Evolutionary conservation across 345 rosid species (phyloP).

Genomic region (Lenwebbia sp.): DNA sequence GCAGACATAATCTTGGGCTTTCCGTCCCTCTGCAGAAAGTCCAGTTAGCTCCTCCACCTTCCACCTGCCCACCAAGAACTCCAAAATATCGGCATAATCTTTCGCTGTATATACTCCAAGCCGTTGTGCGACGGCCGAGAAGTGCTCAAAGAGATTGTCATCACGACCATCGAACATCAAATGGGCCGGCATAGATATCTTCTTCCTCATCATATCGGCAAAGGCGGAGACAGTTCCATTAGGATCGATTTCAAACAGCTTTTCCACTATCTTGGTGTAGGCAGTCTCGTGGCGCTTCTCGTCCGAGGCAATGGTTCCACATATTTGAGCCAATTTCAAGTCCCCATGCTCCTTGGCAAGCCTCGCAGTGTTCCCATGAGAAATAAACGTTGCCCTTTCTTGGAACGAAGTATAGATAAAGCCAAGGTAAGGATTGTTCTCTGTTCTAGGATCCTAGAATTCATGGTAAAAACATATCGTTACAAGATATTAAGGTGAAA

Average conservation of each 20-base stretch:
- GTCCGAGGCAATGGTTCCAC: constrained; percentile 82
- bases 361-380: constrained; percentile 92
- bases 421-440: constrained; percentile 83
- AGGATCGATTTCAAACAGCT: constrained; percentile 85
- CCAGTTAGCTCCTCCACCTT: constrained; percentile 49
- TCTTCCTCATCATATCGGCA: constrained; percentile 96
- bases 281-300: constrained; percentile 97
- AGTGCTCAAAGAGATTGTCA: constrained; percentile 64
- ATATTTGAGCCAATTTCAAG: constrained; percentile 70
- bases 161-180: constrained; percentile 78
- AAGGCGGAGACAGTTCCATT: constrained; percentile 61
- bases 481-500: not conserved
- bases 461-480: not conserved
- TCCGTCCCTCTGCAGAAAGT: constrained; percentile 67
- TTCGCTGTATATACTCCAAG: constrained; percentile 80
- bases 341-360: constrained; percentile 85
- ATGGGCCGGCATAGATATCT: constrained; percentile 94
- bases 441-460: constrained; percentile 67
- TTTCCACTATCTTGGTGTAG: constrained; percentile 77
- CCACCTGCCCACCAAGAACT: constrained; percentile 84
- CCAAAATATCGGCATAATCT: constrained; percentile 83
- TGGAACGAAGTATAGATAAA: constrained; percentile 93
- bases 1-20: constrained; percentile 83
- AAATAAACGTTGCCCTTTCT: constrained; percentile 93
- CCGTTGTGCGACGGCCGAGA: constrained; percentile 76